Evolutionary conservation across 1,284 basidiomycete species (phyloP).

Genomic region (Coniophora puteana): DNA sequence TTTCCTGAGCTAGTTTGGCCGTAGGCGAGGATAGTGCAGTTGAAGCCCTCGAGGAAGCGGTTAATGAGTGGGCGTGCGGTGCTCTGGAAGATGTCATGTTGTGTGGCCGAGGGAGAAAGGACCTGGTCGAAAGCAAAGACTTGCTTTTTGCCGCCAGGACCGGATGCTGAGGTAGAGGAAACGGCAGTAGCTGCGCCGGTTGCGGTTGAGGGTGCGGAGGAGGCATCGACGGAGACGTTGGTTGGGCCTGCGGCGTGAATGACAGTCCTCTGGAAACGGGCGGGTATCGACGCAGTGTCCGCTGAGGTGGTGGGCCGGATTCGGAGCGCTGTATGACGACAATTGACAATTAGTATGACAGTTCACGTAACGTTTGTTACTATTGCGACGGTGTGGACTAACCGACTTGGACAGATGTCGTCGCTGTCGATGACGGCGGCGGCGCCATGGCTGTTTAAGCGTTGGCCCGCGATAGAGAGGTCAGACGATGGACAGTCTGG

Average conservation of each 20-base stretch:
- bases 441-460: constrained; percentile 56
- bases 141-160: constrained; percentile 71
- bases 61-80: constrained; percentile 85
- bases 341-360: background rate
- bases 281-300: constrained; percentile 82
- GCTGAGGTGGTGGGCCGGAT: constrained; percentile 87
- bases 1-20: constrained; percentile 98
- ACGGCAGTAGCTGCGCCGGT: constrained; percentile 50
- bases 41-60: constrained; percentile 93
- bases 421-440: constrained; percentile 54
- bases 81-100: constrained; percentile 80
- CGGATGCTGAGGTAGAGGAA: constrained; percentile 16
- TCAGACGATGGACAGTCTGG: no score
- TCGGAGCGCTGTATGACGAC: constrained; percentile 66
- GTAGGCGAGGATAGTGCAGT: constrained; percentile 97
- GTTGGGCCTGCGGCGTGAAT: constrained; percentile 72
- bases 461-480: constrained; percentile 20
- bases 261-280: constrained; percentile 89
- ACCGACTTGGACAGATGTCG: constrained; percentile 87
- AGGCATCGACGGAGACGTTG: constrained; percentile 73
- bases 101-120: constrained; percentile 77
- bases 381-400: constrained; percentile 30
- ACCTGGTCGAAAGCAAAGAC: constrained; percentile 94
- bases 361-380: background rate
- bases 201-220: constrained; percentile 41